phyloP scores from a whole-genome alignment of 352 stramenopile species.

The Elongisporangium anandrum region DNA sequence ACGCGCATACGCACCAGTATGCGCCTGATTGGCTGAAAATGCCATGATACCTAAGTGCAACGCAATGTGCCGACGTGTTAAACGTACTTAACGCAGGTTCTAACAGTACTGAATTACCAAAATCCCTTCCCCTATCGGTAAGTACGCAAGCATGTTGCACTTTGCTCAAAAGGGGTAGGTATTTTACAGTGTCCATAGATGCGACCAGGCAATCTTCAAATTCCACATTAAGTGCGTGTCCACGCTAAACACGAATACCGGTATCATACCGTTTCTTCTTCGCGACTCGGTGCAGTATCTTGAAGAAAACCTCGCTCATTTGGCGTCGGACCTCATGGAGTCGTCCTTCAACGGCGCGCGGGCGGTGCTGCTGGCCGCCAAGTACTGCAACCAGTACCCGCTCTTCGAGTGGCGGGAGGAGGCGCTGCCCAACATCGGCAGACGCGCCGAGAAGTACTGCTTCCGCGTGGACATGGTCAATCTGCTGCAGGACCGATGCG shows the following conservation, averaged over 20 bases:
- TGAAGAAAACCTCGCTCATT: not conserved
- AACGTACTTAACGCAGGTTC: not conserved
- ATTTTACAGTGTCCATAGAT: not conserved
- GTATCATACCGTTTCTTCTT: not conserved
- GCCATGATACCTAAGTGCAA: not conserved
- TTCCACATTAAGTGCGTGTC: not conserved
- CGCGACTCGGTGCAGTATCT: not conserved
- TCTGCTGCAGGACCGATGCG: slow-evolving; percentile 43
- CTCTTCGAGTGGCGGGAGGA: slow-evolving; percentile 73
- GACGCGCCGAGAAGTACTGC: slow-evolving; percentile 56
- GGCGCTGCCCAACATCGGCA: slow-evolving; percentile 49
- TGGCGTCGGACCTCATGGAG: slow-evolving; percentile 7
- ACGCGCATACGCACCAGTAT: not conserved
- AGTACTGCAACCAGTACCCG: slow-evolving; percentile 65
- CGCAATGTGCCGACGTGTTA: not conserved
- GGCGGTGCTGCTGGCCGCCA: slow-evolving; percentile 70
- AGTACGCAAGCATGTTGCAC: not conserved
- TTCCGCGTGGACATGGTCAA: slow-evolving; percentile 74
- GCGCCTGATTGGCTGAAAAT: slow-evolving; percentile 1
- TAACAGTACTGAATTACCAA: not conserved
- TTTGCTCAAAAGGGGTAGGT: not conserved
- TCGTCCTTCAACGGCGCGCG: slow-evolving; percentile 50
- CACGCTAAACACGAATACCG: not conserved
- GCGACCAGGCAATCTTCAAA: slow-evolving; percentile 4
- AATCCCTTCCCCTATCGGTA: not conserved